Evolutionary conservation across 495 filamentous ascomycete genomes (phyloP), one percentile per base, ranked within the genome.

Genomic region (Talaromyces ruber): DNA sequence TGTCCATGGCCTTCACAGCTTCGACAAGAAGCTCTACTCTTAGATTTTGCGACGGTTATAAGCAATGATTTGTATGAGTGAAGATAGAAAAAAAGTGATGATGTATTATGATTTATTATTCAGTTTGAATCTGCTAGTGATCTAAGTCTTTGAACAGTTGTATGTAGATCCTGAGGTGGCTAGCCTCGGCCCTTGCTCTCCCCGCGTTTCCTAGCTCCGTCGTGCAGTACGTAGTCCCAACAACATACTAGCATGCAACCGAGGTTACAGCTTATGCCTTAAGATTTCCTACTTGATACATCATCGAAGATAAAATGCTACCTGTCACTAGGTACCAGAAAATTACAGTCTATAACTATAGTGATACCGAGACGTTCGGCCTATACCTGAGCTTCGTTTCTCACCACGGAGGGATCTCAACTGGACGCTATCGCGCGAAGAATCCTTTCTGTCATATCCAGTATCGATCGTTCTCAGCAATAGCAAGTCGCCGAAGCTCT

Each of bases 11-110:
- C 88, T 99, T 82, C 91, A 98, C 78, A 94, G 88, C 74, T 98
- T 94, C 74, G 96, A 97, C 79, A 99, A 98, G 88, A 99, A 97
- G 81, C 87, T 99, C 64, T 98, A 97, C 75, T 89, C 92, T 63
- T 96, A 88, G 72, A 67, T 30, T 7, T 22, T 59, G 21, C 21
- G 39, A 43, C 21, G 58, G 25, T 29, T 50, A 60, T 47, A 30
- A 30, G 26, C 29, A 34, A 57, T 57, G 54, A 57, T 26, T 47
- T 57, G 54, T 57, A 57, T 57, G 54, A 57, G 54, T 57, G 54
- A 28, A 55, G 14, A 34, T 24, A 32, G 29, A 34, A 57, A 55
- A n/a, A 57, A 25, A n/a, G 12, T 34, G 16, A 57, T 47, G 21
- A 57, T 57, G 59, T 51, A 60, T 47, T 60, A 50, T 57, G 37